Percentiles rank a stretch among this genome's conserved stretches.
Conservation (phyloP, 1,284 basidiomycete genomes). For the Lentinula novae-zelandiae region DNA sequence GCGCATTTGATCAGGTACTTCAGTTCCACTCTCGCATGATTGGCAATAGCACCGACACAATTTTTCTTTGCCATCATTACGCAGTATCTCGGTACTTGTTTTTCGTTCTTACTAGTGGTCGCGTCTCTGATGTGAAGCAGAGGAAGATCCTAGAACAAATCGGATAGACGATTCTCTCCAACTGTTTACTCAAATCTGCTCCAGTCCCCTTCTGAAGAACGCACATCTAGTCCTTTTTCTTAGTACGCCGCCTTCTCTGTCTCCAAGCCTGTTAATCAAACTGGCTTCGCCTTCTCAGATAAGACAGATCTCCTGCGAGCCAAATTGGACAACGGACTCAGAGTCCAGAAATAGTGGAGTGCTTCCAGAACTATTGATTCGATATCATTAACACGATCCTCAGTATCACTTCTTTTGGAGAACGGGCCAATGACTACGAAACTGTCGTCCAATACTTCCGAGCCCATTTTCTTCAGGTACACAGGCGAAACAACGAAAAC, state of each 20-base stretch:
- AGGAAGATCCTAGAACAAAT: slow-evolving; percentile 79
- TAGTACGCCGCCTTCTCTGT: slow-evolving; percentile 42
- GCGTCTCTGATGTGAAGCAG: slow-evolving; percentile 47
- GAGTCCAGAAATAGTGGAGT: slow-evolving; percentile 75
- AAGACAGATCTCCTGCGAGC: slow-evolving; percentile 72
- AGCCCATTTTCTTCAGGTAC: slow-evolving; percentile 78
- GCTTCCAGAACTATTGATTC: neutral
- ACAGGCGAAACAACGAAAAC: slow-evolving; percentile 73
- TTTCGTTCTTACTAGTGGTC: neutral
- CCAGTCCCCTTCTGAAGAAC: slow-evolving; percentile 72
- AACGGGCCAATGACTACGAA: slow-evolving; percentile 75
- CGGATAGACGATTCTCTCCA: slow-evolving; percentile 82
- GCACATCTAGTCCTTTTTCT: slow-evolving; percentile 78
- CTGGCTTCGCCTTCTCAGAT: slow-evolving; percentile 37
- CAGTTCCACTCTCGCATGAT: too few relatives aligned
- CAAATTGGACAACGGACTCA: slow-evolving; percentile 63
- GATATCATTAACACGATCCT: neutral
- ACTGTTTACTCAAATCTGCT: slow-evolving; percentile 78
- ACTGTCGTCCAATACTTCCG: slow-evolving; percentile 79
- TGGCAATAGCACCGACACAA: neutral
- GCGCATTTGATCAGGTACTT: slow-evolving; percentile 76
- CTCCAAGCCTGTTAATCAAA: neutral
- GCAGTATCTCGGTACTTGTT: slow-evolving; percentile 2
- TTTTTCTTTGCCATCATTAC: neutral
- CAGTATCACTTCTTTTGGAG: slow-evolving; percentile 79